These are phyloP conservation scores for Petunia hybrid DNA, from an alignment of 305 asterid species.

Conservation along the genomic window DNA sequence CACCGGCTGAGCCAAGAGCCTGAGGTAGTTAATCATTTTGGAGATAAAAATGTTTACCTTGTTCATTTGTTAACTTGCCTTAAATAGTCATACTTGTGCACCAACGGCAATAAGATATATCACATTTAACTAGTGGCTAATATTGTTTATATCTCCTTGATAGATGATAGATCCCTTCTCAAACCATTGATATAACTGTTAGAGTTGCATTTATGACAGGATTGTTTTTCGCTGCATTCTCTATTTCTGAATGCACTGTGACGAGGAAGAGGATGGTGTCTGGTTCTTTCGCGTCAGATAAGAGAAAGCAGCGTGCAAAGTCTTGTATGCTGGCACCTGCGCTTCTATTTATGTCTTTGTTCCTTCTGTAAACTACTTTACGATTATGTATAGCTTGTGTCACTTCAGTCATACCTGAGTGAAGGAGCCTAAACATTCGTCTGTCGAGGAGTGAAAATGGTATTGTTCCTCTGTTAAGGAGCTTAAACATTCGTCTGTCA, in stretches of 20 bases:
- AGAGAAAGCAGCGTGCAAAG: neutral
- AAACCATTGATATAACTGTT: neutral
- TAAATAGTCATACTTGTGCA: slow-evolving; percentile 11
- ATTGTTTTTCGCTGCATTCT: neutral
- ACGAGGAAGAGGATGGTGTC: neutral
- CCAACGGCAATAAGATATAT: neutral
- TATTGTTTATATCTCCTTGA: neutral
- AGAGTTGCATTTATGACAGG: slow-evolving; percentile 10
- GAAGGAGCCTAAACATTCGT: neutral
- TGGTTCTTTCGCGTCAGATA: neutral
- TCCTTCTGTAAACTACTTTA: neutral
- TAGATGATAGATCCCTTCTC: slow-evolving; percentile 8
- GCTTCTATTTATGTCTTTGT: neutral
- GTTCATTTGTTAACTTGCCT: neutral
- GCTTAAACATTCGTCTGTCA: neutral
- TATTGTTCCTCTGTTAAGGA: neutral
- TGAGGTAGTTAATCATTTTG: slow-evolving; percentile 43
- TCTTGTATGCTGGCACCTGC: neutral
- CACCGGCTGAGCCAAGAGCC: slow-evolving; percentile 61
- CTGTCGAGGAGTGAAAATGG: neutral
- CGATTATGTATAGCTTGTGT: neutral
- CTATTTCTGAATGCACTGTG: neutral
- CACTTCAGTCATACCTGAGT: neutral
- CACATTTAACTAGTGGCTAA: neutral
- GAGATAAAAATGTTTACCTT: neutral